Evolutionary conservation across 2,329 filamentous ascomycete genomes (phyloP).

Genomic region (Hypocrella siamensis): DNA sequence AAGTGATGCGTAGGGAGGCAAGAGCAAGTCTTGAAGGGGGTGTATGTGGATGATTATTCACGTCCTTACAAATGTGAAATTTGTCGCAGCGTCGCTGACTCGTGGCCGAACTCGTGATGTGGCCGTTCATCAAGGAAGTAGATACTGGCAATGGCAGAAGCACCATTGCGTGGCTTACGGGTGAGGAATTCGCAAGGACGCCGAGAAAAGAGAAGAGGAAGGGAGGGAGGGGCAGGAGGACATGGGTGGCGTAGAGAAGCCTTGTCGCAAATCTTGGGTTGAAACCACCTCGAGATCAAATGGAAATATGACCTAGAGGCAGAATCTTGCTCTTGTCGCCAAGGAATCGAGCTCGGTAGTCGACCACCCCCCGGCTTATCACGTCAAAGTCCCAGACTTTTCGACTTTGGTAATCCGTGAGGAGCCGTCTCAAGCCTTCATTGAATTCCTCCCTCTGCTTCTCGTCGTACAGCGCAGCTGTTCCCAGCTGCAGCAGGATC

Average conservation of each 20-base stretch:
- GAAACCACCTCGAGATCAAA: slow-evolving; percentile 10
- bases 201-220: neutral
- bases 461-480: slow-evolving; percentile 45
- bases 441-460: slow-evolving; percentile 47
- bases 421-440: slow-evolving; percentile 42
- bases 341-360: slow-evolving; percentile 49
- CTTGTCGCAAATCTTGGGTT: too few species aligned
- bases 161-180: too few species aligned
- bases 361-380: slow-evolving; percentile 51
- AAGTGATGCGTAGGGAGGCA: too few species aligned
- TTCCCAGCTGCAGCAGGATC: slow-evolving; percentile 57
- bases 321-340: slow-evolving; percentile 49
- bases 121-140: too few species aligned
- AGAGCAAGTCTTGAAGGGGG: too few species aligned
- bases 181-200: neutral
- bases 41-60: too few species aligned
- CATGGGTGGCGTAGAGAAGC: too few species aligned
- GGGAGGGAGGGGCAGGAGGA: too few species aligned
- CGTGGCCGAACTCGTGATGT: too few species aligned
- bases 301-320: slow-evolving; percentile 32
- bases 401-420: slow-evolving; percentile 41
- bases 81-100: too few species aligned
- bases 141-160: too few species aligned
- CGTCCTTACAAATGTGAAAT: too few species aligned
- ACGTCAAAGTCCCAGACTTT: slow-evolving; percentile 50